Evolutionary conservation across 2,329 filamentous ascomycete genomes (phyloP).

Genomic region (Claviceps humidiphila): DNA sequence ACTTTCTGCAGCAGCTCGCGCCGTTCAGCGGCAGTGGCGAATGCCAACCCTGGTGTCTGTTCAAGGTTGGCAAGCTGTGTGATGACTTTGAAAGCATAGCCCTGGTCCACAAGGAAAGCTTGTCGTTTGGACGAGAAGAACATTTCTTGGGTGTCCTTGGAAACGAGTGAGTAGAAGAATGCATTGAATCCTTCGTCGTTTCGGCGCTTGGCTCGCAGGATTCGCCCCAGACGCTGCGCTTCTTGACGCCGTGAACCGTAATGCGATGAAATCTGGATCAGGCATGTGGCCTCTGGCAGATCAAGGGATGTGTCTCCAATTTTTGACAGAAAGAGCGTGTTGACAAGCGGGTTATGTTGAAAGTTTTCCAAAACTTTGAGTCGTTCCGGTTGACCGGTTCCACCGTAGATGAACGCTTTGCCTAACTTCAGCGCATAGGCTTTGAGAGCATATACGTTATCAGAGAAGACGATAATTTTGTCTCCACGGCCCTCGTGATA

Average conservation of each 20-base stretch:
- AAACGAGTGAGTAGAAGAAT: conserved; percentile 96
- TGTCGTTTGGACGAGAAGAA: conserved; percentile 93
- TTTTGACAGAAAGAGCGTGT: conserved; percentile 91
- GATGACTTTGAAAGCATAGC: conserved; percentile 98
- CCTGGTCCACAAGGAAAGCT: conserved; percentile 93
- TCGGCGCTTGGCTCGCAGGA: conserved; percentile 83
- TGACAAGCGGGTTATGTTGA: conserved; percentile 78
- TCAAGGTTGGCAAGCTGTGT: conserved; percentile 89
- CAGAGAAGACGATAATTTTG: conserved; percentile 96
- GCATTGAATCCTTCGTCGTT: conserved; percentile 99
- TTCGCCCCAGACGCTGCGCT: conserved; percentile 83
- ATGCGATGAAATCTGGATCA: conserved; percentile 95
- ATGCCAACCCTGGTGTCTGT: conserved; percentile 65
- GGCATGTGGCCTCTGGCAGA: conserved; percentile 85
- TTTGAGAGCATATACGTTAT: conserved; percentile 88
- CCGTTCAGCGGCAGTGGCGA: conserved; percentile 64
- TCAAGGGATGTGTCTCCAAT: conserved; percentile 98
- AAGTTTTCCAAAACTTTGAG: conserved; percentile 86
- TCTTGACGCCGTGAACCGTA: conserved; percentile 96
- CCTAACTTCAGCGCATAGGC: conserved; percentile 71
- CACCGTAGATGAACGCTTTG: conserved; percentile 86
- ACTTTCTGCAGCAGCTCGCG: conserved; percentile 82
- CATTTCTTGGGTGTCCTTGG: conserved; percentile 97
- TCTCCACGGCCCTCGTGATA: conserved; percentile 91
- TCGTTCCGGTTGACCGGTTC: conserved; percentile 74